A percentile compares a stretch with the other conserved stretches of the same genome.
These are phyloP conservation scores for Ceratocystis diversiconidia DNA, from an alignment of 2,329 filamentous ascomycete genomes.

Conservation along the genomic window DNA sequence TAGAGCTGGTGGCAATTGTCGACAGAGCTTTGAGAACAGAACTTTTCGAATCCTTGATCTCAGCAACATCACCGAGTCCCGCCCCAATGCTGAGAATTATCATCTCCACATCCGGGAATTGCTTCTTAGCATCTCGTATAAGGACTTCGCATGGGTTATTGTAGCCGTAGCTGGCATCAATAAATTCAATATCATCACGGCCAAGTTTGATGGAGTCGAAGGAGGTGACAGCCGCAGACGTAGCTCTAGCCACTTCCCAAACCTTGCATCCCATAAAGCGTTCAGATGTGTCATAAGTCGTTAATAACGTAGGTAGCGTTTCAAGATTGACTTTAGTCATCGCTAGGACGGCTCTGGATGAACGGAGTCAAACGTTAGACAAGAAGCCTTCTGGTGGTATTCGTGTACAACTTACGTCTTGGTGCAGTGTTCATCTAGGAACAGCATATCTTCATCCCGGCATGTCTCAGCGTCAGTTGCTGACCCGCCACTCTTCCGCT, in stretches of 20 bases:
- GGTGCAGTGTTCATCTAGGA: background rate
- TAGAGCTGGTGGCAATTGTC: background rate
- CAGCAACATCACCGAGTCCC: constrained; percentile 20
- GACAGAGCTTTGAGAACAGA: accelerated
- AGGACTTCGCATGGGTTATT: constrained; percentile 25
- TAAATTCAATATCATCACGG: constrained; percentile 22
- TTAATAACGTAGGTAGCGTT: constrained; percentile 21
- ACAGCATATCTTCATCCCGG: background rate
- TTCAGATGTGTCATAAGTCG: constrained; percentile 21
- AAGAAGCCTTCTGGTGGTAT: background rate
- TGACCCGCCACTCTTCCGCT: background rate
- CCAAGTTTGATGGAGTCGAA: constrained; percentile 24
- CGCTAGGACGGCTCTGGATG: background rate
- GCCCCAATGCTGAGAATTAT: constrained; percentile 23
- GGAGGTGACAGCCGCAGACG: constrained; percentile 23
- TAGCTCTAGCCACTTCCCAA: constrained; percentile 24
- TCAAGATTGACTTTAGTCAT: background rate
- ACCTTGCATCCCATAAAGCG: constrained; percentile 21
- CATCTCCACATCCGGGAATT: constrained; percentile 19
- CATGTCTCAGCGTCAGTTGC: background rate
- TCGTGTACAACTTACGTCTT: background rate
- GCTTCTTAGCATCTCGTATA: constrained; percentile 22
- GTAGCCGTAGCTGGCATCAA: constrained; percentile 24
- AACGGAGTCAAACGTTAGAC: accelerated
- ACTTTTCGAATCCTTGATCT: constrained; percentile 16